phyloP scores from a whole-genome alignment of 345 rosid genomes.

The Brassica nigra region DNA sequence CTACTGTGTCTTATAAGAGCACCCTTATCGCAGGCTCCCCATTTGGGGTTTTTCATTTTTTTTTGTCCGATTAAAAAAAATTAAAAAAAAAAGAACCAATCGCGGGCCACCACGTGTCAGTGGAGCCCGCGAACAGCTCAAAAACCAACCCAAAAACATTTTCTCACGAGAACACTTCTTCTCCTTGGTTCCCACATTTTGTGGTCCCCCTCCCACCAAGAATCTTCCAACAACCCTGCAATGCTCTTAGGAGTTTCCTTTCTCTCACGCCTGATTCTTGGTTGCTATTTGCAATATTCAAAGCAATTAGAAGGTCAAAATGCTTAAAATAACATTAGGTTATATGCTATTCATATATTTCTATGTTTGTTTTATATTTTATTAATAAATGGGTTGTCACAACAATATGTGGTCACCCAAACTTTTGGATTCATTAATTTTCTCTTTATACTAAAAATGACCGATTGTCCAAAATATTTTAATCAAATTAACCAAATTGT shows the following conservation, averaged over 20 bases:
- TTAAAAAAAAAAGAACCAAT: too few relatives aligned
- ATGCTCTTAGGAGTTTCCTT: not conserved
- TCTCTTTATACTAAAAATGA: not conserved
- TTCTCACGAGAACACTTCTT: too few relatives aligned
- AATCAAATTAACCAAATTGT: not conserved
- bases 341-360: not conserved
- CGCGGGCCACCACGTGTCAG: too few relatives aligned
- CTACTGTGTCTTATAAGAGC: not conserved
- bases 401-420: not conserved
- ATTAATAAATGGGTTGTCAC: not conserved
- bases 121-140: too few relatives aligned
- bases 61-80: too few relatives aligned
- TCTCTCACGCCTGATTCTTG: not conserved
- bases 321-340: not conserved
- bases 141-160: too few relatives aligned
- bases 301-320: not conserved
- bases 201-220: too few relatives aligned
- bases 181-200: too few relatives aligned
- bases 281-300: not conserved
- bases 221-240: too few relatives aligned
- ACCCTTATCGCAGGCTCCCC: too few relatives aligned
- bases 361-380: not conserved
- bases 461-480: not conserved
- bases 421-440: not conserved
- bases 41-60: too few relatives aligned